Base-by-base conservation (phyloP, 2,329 filamentous ascomycete genomes). In the Trichoderma koningii region DNA sequence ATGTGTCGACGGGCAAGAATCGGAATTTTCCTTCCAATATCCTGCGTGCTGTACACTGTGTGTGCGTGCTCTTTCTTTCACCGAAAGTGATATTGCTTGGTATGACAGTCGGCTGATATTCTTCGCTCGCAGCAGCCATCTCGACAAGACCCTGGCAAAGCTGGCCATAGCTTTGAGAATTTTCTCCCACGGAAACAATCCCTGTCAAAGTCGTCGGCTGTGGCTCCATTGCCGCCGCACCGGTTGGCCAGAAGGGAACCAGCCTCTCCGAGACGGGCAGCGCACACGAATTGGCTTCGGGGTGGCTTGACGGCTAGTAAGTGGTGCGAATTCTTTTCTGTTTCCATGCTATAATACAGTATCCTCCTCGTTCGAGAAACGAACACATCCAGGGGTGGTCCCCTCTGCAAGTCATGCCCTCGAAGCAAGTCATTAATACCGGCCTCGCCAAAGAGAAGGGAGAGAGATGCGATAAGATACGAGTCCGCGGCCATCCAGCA, bases 221-320 rank as follows among this genome's bases (percentile, higher is more conserved):
- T 65, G 64, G 64, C 52, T 59, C 64, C 64, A 65, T 56, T 30
- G 42, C 30, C 55, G 51, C 41, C 55, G 55, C 48, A 30, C 51
- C 42, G 57, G 34, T 61, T 48, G 48, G 50, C 42, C 47, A 45
- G 50, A 50, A 53, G 42, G 44, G 57, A 65, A 45, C 63, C 63
- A 65, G 52, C 63, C 63, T 65, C 63, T 65, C 56, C 63, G 50
- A 65, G 63, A 55, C 50, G 48, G 56, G 53, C 47, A 42, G 42
- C 48, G 41, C 45, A 55, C 55, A 51, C 64, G 45, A 55, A 28
- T 28, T 52, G 34, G 28, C 50, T 42, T 53, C 17, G 41, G 19
- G 48, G 48, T 53, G 60, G 41, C 41, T 53, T 53, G 23, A 55
- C 26, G 60, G 60, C 53, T 63, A 63, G 60, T 63, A 44, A 28